Evolutionary conservation across 164 flowering plant species (phyloP).

Genomic region (Nymphaea thermarum): DNA sequence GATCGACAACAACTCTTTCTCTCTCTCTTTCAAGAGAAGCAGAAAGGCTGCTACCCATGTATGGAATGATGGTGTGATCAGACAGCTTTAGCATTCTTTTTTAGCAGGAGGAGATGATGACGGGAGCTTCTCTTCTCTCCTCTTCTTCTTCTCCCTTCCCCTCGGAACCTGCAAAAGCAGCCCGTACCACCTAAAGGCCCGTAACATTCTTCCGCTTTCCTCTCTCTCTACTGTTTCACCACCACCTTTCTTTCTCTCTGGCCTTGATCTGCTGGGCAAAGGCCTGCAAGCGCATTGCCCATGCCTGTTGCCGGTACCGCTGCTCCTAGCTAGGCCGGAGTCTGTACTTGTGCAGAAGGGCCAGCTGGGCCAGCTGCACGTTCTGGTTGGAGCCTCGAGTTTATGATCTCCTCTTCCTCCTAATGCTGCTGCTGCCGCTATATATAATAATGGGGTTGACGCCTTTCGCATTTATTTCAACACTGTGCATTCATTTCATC

Average conservation of each 20-base stretch:
- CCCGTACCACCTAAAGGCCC: too few species aligned
- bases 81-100: too few species aligned
- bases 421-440: neutral
- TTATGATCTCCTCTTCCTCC: neutral
- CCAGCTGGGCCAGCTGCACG: neutral
- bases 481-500: neutral
- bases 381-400: neutral
- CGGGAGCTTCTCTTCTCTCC: neutral
- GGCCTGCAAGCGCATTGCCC: neutral
- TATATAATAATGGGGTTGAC: neutral
- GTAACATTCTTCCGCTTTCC: too few species aligned
- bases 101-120: too few species aligned
- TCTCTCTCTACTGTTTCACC: too few species aligned
- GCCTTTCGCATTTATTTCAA: neutral
- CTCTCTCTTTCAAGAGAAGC: neutral
- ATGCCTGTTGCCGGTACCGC: neutral
- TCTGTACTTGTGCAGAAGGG: neutral
- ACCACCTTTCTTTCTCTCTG: too few species aligned
- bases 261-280: too few species aligned
- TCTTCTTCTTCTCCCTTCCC: too few species aligned
- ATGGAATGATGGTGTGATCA: too few species aligned
- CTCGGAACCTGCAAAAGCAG: too few species aligned
- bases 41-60: neutral
- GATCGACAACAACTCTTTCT: neutral
- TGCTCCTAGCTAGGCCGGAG: neutral